Evolutionary conservation across 768 basidiomycete genomes (phyloP), one percentile per base, ranked within the genome.

Genomic region (Mycena vulgaris): DNA sequence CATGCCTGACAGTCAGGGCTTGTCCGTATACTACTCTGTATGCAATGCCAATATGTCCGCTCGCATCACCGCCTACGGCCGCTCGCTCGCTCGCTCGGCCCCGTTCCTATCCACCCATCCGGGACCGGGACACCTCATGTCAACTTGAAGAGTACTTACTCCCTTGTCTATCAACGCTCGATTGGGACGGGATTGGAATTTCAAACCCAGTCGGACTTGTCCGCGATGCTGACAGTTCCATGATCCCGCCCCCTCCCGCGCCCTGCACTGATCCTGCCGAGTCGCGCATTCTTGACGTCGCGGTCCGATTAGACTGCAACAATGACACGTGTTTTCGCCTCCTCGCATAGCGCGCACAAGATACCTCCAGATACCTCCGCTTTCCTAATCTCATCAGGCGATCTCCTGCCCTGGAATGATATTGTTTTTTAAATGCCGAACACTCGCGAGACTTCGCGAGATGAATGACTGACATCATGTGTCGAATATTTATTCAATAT

Each of bases 211-310:
- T n/a, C n/a, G n/a, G n/a, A n/a, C n/a, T n/a, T n/a, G n/a, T n/a
- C 48, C 25, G 25, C 21, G 25, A n/a, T 11, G 10, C 5, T 39
- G 28, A 23, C 51, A 47, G 23, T 16, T 52, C 35, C 63, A 51
- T 33, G 23, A 39, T 63, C 27, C 8, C 31, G n/a, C 25, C 21
- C 14, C 7, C 11, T 19, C 42, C 13, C 17, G 23, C 30, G 39
- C 47, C 30, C 4, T 21, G 37, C 49, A 30, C 48, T 67, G 66
- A 67, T 67, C 66, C 66, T 67, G 66, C 45, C 39, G 23, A 35
- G 25, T 67, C 66, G 66, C 40, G 30, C 66, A 67, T 67, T 67
- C 66, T 17, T 19, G 39, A 52, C 49, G 66, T 53, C 66, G 31
- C 53, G 23, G 63, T 17, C 25, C 52, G n/a, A 37, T n/a, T 23